Evolutionary conservation across 768 basidiomycete species (phyloP), one percentile per base, ranked within the genome.

Genomic region (Phlebiopsis flavidoalba): DNA sequence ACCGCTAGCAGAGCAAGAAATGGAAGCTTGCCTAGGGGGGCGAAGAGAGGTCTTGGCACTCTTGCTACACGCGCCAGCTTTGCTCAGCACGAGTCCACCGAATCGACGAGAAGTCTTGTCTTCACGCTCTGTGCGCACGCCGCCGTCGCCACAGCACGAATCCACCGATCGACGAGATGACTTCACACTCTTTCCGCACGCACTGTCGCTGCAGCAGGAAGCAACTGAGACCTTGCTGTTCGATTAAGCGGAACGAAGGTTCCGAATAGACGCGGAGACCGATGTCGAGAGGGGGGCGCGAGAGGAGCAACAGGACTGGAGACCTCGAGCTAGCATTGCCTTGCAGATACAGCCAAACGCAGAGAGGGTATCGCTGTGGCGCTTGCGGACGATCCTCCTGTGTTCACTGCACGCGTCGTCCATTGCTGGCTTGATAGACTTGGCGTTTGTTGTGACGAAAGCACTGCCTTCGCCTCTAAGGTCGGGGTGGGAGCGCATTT

Each of bases 321-420:
- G 59, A 22, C 70, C 70, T 24, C 66, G 66, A 1, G 69, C 67
- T 11, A 71, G 64, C 49, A 71, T 57, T 0, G 68, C 70, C 60
- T 60, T 65, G 67, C 70, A 71, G 46, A 71, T 58, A 58, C 70
- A 71, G 6, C 70, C 70, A 53, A 71, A 71, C 8, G 69, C 67
- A 2, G 70, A 56, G 8, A 71, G 65, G 12, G 70, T 71, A 45
- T 68, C 67, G 48, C 65, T 68, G 58, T 71, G 65, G 53, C 69
- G 67, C 54, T 53, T 67, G 21, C 59, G 68, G 12, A 67, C 70
- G 36, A 68, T 59, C 1, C 63, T 63, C 56, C 52, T 63, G 53
- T 71, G 70, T 37, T 67, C 63, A 31, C 66, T 66, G 45, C 70
- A 71, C 10, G 69, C 66, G 31, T 67, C 61, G 56, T 63, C 55